Percentiles rank a stretch among this genome's conserved stretches.
Evolutionary conservation across 1,284 basidiomycete species (phyloP).

Genomic region (Ceratobasidium sp.): DNA sequence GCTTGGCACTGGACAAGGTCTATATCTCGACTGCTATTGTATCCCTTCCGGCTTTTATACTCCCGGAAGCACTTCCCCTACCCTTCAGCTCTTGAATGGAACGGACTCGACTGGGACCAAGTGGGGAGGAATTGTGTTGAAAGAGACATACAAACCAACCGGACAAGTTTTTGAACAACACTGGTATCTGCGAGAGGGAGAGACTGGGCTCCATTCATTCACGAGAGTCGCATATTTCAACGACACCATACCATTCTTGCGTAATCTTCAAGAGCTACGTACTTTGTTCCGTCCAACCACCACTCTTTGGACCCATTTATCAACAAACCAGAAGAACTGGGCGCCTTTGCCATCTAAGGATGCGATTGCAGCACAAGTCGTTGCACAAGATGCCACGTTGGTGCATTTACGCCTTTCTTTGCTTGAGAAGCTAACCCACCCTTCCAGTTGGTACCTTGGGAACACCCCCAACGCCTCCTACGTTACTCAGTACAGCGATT

Average conservation of each 20-base stretch:
- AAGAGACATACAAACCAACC: conserved; percentile 35
- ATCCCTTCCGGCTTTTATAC: conserved; percentile 32
- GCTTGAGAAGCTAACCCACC: neutral
- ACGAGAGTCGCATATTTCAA: conserved; percentile 44
- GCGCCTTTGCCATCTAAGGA: conserved; percentile 45
- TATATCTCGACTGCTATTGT: conserved; percentile 37
- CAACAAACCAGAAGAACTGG: conserved; percentile 44
- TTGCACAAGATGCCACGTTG: conserved; percentile 48
- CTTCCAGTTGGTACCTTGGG: conserved; percentile 45
- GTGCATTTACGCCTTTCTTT: neutral
- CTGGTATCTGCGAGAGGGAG: conserved; percentile 48
- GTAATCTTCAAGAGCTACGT: conserved; percentile 45
- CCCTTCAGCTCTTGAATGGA: conserved; percentile 26
- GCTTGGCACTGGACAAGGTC: conserved; percentile 30
- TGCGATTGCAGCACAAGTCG: conserved; percentile 41
- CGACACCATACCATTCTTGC: conserved; percentile 37
- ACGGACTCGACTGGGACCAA: conserved; percentile 38
- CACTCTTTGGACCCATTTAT: conserved; percentile 45
- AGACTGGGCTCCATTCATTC: conserved; percentile 47
- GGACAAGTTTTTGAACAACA: conserved; percentile 47
- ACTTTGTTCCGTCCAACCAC: conserved; percentile 45
- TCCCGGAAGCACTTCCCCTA: conserved; percentile 31
- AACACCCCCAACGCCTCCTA: conserved; percentile 43
- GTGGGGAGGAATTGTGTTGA: conserved; percentile 23
- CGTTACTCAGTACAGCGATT: conserved; percentile 45